Evolutionary conservation across 805 yeast species (phyloP), one percentile per base, ranked within the genome.

Genomic region (Candida methanosorbosa): DNA sequence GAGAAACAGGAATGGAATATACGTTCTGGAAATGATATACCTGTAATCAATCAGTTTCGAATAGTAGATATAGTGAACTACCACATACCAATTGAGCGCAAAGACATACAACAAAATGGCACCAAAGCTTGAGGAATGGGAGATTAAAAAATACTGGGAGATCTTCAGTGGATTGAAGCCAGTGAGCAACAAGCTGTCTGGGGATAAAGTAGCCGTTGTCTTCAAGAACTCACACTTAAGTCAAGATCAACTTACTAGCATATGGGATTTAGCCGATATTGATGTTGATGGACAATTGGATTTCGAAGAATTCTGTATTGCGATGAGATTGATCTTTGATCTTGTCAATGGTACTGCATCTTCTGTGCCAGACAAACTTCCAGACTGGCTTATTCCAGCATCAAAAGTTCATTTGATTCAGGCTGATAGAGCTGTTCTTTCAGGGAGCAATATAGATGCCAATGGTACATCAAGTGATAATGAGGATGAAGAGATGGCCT

Each of bases 101-200:
- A n/a, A n/a, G n/a, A n/a, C n/a, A n/a, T 21, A 21, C 8, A 11
- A 17, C 20, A 30, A 30, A 18, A 30, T 30, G 33, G 33, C 55
- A 57, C 87, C 90, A 18, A 77, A 82, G 42, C 62, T 87, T 40
- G 95, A 86, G 57, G 92, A 87, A 48, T 87, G 95, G 82, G 98
- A 92, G 61, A 87, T 88, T 49, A 82, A 87, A 52, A 90, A 90
- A 63, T 92, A 87, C 68, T 92, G 98, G 98, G 95, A 92, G 59
- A 88, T 92, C 31, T 92, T 92, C 66, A 77, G 81, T 43, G 95
- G 96, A 12, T 72, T 92, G 49, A 74, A 75, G 43, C 98, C 99
- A 0, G 75, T 62, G 24, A 72, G 76, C 36, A 87, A 85, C 52
- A 78, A 81, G 52, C 70, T 92, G 23, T 70, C 81, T 17, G 96